phyloP scores from a whole-genome alignment of 179 eudicot genomes.

The Spergularia azorica region DNA sequence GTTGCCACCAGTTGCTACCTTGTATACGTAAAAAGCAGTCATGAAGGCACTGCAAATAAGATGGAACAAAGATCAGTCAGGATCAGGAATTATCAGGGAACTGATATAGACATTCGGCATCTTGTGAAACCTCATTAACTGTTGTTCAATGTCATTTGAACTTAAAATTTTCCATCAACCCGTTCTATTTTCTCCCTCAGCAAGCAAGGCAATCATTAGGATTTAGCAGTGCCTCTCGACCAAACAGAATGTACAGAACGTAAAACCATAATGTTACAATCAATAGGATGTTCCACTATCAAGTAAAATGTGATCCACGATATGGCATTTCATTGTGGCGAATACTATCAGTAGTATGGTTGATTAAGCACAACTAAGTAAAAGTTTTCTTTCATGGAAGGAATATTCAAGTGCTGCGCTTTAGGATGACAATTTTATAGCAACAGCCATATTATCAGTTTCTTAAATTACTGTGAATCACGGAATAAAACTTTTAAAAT shows the following conservation, averaged over 20 bases:
- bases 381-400: neutral
- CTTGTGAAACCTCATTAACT: neutral
- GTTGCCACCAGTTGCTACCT: slow-evolving; percentile 86
- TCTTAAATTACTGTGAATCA: neutral
- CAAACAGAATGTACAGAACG: too few relatives aligned
- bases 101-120: too few relatives aligned
- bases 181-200: too few relatives aligned
- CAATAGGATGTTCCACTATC: too few relatives aligned
- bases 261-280: too few relatives aligned
- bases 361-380: neutral
- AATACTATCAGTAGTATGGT: neutral
- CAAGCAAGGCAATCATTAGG: too few relatives aligned
- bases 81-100: slow-evolving; percentile 8
- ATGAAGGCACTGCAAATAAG: slow-evolving; percentile 71
- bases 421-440: neutral
- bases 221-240: too few relatives aligned
- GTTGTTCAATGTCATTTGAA: too few relatives aligned
- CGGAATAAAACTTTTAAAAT: neutral
- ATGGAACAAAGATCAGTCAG: slow-evolving; percentile 22
- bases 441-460: neutral
- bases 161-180: too few relatives aligned
- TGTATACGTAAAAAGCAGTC: slow-evolving; percentile 83
- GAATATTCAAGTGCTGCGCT: neutral
- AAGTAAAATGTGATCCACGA: too few relatives aligned
- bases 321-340: neutral